Evolutionary conservation across 257 asterid species (phyloP).

Genomic region (Vinca minor): DNA sequence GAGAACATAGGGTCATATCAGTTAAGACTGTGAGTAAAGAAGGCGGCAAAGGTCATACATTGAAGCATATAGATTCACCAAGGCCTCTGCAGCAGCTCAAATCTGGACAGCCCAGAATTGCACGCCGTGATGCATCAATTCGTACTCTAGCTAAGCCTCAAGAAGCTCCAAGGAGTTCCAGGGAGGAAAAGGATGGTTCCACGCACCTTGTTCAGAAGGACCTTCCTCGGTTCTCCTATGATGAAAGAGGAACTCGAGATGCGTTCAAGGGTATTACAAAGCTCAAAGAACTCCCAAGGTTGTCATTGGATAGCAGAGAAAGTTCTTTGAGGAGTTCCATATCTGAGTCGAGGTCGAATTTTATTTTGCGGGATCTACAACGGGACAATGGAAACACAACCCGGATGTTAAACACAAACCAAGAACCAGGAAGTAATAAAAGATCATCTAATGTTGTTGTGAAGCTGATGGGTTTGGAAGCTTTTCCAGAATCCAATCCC

Average conservation of each 20-base stretch:
- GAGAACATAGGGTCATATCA: slow-evolving; percentile 58
- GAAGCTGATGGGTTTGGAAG: slow-evolving; percentile 90
- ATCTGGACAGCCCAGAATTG: slow-evolving; percentile 28
- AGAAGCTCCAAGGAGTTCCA: slow-evolving; percentile 29
- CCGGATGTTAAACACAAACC: slow-evolving; percentile 17
- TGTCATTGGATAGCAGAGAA: slow-evolving; percentile 84
- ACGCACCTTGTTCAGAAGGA: slow-evolving; percentile 26
- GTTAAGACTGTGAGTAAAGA: slow-evolving; percentile 43
- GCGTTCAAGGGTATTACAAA: slow-evolving; percentile 34
- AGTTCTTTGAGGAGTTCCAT: slow-evolving; percentile 42
- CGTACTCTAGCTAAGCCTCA: slow-evolving; percentile 30
- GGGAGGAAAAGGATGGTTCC: slow-evolving; percentile 30
- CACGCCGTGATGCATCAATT: slow-evolving; percentile 24
- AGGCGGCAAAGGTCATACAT: slow-evolving; percentile 39
- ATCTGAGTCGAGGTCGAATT: slow-evolving; percentile 43
- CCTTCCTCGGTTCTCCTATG: slow-evolving; percentile 71
- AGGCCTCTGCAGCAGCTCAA: slow-evolving; percentile 58
- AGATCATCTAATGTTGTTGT: slow-evolving; percentile 63
- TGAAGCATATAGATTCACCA: slow-evolving; percentile 90
- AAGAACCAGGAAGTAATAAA: slow-evolving; percentile 44
- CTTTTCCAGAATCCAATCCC: slow-evolving; percentile 42
- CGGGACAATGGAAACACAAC: slow-evolving; percentile 27
- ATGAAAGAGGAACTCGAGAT: slow-evolving; percentile 67
- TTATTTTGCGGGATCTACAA: slow-evolving; percentile 30
- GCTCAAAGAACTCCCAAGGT: slow-evolving; percentile 66